Conservation (phyloP, 192 early-diverging fungal genomes). For the Backusella psychrophila region DNA sequence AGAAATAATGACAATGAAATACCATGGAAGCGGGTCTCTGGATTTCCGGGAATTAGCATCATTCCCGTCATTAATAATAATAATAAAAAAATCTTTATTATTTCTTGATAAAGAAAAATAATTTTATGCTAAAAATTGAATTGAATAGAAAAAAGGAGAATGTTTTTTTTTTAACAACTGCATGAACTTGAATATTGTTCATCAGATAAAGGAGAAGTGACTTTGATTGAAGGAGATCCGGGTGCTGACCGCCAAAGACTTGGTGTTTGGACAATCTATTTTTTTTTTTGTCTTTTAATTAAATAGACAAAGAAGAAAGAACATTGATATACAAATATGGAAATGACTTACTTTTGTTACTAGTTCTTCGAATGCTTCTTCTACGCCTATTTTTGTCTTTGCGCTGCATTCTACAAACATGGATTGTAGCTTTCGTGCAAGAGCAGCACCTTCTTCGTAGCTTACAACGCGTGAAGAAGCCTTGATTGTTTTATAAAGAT, state of each 20-base stretch:
- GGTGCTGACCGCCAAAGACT: not conserved
- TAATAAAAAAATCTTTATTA: not conserved
- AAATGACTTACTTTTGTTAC: constrained; percentile 71
- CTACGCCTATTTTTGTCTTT: constrained; percentile 89
- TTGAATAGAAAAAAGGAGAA: not conserved
- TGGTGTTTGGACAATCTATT: constrained; percentile 3
- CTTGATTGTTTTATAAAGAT: constrained; percentile 18
- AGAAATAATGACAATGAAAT: not conserved
- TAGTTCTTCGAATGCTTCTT: constrained; percentile 93
- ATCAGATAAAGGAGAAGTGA: not conserved
- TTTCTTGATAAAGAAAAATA: not conserved
- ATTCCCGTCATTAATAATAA: not conserved
- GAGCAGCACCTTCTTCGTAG: constrained; percentile 87
- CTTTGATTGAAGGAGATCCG: not conserved
- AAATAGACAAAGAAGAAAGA: not conserved
- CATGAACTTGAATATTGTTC: not conserved
- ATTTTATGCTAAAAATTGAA: not conserved
- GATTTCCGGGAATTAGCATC: not conserved
- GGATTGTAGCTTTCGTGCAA: constrained; percentile 84
- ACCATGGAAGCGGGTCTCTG: not conserved
- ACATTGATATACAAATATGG: not conserved
- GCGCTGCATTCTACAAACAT: constrained; percentile 97
- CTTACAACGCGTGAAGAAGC: constrained; percentile 69
- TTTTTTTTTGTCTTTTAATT: no score
- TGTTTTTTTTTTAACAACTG: not conserved